Evolutionary conservation across 73 alveolate species (phyloP).

Genomic region (Effrenium voratum): DNA sequence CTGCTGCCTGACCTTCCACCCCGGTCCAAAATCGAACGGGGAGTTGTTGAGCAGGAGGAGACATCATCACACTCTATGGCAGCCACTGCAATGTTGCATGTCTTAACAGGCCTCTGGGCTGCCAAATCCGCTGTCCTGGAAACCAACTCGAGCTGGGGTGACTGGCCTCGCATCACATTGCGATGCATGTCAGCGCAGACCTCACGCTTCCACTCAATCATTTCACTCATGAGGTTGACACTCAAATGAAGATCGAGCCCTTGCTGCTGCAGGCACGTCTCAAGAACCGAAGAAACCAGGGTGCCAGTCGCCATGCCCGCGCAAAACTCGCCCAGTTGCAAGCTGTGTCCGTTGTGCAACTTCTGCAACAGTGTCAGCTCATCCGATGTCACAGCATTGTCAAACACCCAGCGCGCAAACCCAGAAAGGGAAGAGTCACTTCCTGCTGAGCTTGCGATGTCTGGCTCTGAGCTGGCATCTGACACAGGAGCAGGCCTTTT

Average conservation of each 20-base stretch:
- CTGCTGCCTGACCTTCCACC: not conserved
- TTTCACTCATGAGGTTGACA: not conserved
- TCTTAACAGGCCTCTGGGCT: not conserved
- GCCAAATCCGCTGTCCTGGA: not conserved
- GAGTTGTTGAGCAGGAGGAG: not conserved
- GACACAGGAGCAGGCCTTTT: too few species aligned
- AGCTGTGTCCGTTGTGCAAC: too few species aligned
- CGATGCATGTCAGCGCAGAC: not conserved
- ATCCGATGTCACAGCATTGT: too few species aligned
- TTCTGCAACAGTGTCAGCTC: too few species aligned
- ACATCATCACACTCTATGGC: not conserved
- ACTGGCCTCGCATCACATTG: not conserved
- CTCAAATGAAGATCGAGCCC: not conserved
- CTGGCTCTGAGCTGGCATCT: too few species aligned
- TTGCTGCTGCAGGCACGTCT: not conserved
- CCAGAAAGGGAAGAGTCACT: too few species aligned
- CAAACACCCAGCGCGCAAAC: too few species aligned
- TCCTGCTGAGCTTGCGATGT: too few species aligned
- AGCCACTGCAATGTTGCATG: not conserved
- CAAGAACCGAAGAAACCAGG: not conserved
- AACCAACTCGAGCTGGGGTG: not conserved
- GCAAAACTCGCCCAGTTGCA: not conserved
- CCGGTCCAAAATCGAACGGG: not conserved
- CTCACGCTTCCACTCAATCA: not conserved
- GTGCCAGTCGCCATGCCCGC: constrained; percentile 12